Evolutionary conservation across 1,139 yeast genomes (phyloP), one percentile per base, ranked within the genome.

Genomic region (Hyphopichia fennica): DNA sequence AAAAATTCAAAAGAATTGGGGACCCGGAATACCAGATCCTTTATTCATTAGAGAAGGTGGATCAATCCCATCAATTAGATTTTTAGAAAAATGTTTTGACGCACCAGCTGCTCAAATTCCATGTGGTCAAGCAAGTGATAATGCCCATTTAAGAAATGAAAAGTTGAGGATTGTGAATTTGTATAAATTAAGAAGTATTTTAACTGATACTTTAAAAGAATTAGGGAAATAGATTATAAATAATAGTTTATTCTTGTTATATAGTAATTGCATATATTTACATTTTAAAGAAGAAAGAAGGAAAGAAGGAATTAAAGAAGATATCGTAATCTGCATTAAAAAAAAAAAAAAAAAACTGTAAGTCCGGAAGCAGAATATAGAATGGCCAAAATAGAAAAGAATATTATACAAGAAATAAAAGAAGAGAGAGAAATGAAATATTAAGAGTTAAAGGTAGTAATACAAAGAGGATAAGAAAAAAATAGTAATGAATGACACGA

Each of bases 71-170:
- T 84, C 93, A 13, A 83, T 95, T 7, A 67, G 97, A 46, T 86
- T 86, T 49, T 68, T 93, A 51, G 99, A 93, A 56, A 87, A 86
- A 58, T 74, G 79, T 16, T 87, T 93, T 52, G 63, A 75, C 41
- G 96, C 98, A 2, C 87, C 89, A 17, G 98, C 97, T 1, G 96
- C 93, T 0, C 98, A 93, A 62, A 79, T 93, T 34, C 99, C 99
- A 2, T 89, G 97, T 60, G 99, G 99, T 0, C 99, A 93, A 65
- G 80, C 95, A 1, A 82, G 95, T 38, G 99, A 93, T 60, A 89
- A 89, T 57, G 98, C 98, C 1, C 99, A 93, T 68, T 75, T 93
- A 56, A 82, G 84, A 54, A 86, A 93, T 57, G 99, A 93, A 62
- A 79, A 95, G 48, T 65, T 93, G 40, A 69, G 98, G 45, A 81